These are phyloP conservation scores for Bruguiera sexangula DNA, from an alignment of 345 rosid species.

Conservation along the genomic window DNA sequence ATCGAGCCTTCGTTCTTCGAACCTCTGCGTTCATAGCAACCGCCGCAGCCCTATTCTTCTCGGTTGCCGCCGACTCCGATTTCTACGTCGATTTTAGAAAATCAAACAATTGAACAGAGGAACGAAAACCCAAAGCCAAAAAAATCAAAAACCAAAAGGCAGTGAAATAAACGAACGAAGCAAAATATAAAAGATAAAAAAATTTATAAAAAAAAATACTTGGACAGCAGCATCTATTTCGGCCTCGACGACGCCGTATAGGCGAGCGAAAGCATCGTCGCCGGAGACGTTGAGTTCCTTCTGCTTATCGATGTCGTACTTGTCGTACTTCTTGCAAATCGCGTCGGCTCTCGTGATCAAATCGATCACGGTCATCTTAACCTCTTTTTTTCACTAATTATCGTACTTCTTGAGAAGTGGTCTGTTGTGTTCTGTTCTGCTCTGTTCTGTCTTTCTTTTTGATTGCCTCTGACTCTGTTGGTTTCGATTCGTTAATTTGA, in stretches of 20 bases:
- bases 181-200: no score
- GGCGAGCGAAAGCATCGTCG: conserved; percentile 29
- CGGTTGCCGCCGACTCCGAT: conserved; percentile 21
- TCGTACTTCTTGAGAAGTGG: not conserved
- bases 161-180: not conserved
- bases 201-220: not conserved
- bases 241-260: conserved; percentile 22
- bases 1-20: conserved; percentile 30
- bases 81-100: conserved; percentile 8
- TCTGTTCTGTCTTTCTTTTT: no score
- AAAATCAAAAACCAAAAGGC: not conserved
- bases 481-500: no score
- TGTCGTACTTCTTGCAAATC: conserved; percentile 27
- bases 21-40: conserved; percentile 30
- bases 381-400: not conserved
- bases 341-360: conserved; percentile 27
- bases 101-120: not conserved
- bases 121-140: not conserved
- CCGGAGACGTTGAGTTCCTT: conserved; percentile 15
- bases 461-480: not conserved
- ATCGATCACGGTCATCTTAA: conserved; percentile 25
- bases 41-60: conserved; percentile 22
- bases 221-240: conserved; percentile 21
- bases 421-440: not conserved
- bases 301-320: conserved; percentile 30